Percentiles rank a stretch among this genome's conserved stretches.
phyloP scores from a whole-genome alignment of 495 filamentous ascomycete species.

The Penicillium longicatenatum region DNA sequence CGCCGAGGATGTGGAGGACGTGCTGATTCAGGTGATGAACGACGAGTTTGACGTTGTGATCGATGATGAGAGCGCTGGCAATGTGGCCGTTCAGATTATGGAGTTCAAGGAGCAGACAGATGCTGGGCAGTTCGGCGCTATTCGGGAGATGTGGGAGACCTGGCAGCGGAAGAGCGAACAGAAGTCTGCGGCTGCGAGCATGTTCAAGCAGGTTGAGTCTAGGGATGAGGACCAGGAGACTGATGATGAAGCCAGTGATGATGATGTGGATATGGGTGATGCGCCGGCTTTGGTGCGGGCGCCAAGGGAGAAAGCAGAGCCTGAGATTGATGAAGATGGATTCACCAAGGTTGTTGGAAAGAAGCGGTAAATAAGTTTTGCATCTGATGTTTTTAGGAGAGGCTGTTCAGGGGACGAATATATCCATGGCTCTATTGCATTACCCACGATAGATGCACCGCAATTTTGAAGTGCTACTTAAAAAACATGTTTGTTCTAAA shows the following conservation, averaged over 20 bases:
- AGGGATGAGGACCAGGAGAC: conserved; percentile 52
- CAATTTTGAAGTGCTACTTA: neutral
- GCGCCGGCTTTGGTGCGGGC: conserved; percentile 61
- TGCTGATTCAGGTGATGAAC: conserved; percentile 84
- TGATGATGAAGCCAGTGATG: conserved; percentile 59
- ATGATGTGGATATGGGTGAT: conserved; percentile 77
- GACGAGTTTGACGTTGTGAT: conserved; percentile 93
- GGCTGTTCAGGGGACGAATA: neutral
- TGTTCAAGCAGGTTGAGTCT: conserved; percentile 59
- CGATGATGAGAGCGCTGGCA: conserved; percentile 81
- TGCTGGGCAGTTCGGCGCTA: conserved; percentile 64
- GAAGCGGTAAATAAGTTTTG: conserved; percentile 43
- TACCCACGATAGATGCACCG: neutral
- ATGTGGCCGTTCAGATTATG: conserved; percentile 73
- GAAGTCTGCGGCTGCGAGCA: conserved; percentile 51
- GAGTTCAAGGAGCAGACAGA: conserved; percentile 60
- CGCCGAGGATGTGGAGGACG: conserved; percentile 77
- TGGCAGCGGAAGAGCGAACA: conserved; percentile 61
- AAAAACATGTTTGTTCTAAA: neutral
- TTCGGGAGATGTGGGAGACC: conserved; percentile 66
- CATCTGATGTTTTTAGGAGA: neutral
- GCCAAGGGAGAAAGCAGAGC: conserved; percentile 64
- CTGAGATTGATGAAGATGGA: conserved; percentile 89
- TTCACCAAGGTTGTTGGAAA: conserved; percentile 86
- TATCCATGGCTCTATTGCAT: conserved; percentile 10